phyloP scores from a whole-genome alignment of 2,329 filamentous ascomycete genomes.

The Cercospora berteroae region DNA sequence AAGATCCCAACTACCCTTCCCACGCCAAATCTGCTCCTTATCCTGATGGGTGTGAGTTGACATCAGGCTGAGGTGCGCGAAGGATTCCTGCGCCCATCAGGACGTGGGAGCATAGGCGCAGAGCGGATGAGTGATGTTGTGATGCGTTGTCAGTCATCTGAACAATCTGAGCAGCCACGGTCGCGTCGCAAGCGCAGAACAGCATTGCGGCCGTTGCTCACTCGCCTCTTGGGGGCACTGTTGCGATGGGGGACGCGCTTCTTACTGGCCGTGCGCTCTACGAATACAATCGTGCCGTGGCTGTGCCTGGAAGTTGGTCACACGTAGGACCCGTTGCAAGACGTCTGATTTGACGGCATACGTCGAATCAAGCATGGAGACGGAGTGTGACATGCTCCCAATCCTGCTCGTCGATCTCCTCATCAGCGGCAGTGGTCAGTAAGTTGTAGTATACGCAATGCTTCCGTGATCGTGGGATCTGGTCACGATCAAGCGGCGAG shows the following conservation, averaged over 20 bases:
- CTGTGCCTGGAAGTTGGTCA: constrained; percentile 22
- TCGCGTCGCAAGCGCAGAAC: constrained; percentile 17
- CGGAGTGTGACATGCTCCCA: constrained; percentile 8
- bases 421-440: not conserved
- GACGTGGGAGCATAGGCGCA: constrained; percentile 11
- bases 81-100: not conserved
- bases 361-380: constrained; percentile 11
- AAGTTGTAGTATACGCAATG: not conserved
- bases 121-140: constrained; percentile 3
- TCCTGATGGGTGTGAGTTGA: not conserved
- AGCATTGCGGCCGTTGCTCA: constrained; percentile 3
- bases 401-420: constrained; percentile 1
- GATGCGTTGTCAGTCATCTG: constrained; percentile 22
- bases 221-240: not conserved
- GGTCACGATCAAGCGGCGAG: not conserved
- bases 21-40: not conserved
- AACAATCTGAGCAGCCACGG: constrained; percentile 10
- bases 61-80: constrained; percentile 1
- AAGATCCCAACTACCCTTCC: not conserved
- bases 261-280: constrained; percentile 16
- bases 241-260: constrained; percentile 8
- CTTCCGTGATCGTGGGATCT: constrained; percentile 4
- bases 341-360: constrained; percentile 16
- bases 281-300: constrained; percentile 14
- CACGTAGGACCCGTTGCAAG: constrained; percentile 11